Conservation (phyloP, 176 grass and related monocot genomes). For the Otatea glauca region DNA sequence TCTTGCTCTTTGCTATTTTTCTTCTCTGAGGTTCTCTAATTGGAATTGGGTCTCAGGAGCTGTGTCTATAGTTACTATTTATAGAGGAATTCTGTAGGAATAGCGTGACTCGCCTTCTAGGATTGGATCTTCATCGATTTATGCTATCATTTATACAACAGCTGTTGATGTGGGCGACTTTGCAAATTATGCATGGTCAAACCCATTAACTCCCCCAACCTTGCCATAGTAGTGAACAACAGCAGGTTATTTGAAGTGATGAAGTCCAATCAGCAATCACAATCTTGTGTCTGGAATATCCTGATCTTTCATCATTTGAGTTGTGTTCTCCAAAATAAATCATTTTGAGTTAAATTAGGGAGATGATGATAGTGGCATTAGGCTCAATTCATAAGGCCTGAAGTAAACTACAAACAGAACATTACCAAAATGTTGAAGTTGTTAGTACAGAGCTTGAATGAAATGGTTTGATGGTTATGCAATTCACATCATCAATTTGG, state of each 20-base stretch:
- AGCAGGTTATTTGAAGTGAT: background rate
- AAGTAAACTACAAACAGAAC: background rate
- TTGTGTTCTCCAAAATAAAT: background rate
- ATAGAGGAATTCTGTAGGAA: background rate
- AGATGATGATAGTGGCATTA: background rate
- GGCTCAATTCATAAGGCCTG: background rate
- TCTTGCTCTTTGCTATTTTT: background rate
- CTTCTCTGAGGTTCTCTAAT: background rate
- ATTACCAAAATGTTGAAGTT: background rate
- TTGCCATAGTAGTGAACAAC: background rate
- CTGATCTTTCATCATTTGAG: background rate
- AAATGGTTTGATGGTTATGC: conserved; percentile 18
- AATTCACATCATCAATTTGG: background rate
- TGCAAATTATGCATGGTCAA: conserved; percentile 11
- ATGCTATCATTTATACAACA: background rate
- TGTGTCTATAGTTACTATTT: background rate
- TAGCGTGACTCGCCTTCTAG: conserved; percentile 1
- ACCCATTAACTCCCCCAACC: background rate
- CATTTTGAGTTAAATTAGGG: background rate
- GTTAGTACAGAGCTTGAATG: background rate
- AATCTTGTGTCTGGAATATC: conserved; percentile 13
- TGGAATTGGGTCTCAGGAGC: background rate
- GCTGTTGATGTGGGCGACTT: background rate
- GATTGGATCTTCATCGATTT: background rate
- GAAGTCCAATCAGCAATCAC: background rate